These are phyloP conservation scores for Puya raimondii DNA, from an alignment of 176 grass and related monocot genomes.

Conservation along the genomic window DNA sequence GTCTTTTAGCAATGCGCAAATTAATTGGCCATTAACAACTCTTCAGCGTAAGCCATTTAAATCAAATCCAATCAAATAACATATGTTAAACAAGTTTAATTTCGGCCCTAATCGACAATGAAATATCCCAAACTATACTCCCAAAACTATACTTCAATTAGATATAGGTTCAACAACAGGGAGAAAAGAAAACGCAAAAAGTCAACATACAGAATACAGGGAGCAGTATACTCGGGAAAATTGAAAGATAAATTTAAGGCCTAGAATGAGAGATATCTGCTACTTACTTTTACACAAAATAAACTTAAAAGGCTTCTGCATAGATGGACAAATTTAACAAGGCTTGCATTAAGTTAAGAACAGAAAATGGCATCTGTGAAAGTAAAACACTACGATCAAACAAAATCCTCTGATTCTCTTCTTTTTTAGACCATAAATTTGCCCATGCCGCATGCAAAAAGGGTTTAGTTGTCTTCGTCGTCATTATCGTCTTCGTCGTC, in stretches of 20 bases:
- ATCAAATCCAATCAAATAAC: no score
- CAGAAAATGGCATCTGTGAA: not conserved
- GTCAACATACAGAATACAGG: no score
- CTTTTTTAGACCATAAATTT: not conserved
- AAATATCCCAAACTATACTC: no score
- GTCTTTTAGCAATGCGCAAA: no score
- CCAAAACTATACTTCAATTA: no score
- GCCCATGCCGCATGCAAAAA: not conserved
- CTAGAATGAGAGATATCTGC: not conserved
- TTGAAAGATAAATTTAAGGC: not conserved
- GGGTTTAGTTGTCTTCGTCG: conserved; percentile 1
- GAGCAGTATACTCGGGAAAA: no score
- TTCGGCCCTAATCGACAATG: no score
- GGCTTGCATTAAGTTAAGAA: not conserved
- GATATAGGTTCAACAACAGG: no score
- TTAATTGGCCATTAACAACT: no score
- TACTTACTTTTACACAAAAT: not conserved
- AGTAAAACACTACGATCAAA: not conserved
- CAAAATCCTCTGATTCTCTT: not conserved
- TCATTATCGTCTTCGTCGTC: conserved; percentile 4
- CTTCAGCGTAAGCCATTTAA: no score
- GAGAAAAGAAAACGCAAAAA: no score
- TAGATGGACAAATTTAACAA: not conserved
- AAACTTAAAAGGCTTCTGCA: not conserved
- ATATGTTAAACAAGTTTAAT: no score